phyloP scores from a whole-genome alignment of 177 flowering plant species.

The Vitis hybrid region DNA sequence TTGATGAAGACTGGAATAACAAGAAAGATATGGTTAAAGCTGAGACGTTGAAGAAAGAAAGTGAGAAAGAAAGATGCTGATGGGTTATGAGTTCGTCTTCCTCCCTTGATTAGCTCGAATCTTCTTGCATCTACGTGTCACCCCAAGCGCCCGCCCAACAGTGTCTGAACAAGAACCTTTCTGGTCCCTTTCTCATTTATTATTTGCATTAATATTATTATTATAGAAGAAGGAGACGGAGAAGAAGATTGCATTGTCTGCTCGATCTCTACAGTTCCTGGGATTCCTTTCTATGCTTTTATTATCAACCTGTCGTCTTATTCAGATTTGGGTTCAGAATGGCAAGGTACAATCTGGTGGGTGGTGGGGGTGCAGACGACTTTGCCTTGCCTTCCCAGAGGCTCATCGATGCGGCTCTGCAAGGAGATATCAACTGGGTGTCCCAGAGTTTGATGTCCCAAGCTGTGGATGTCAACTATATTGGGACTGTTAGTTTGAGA shows the following conservation, averaged over 20 bases:
- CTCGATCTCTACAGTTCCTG: conserved; percentile 3
- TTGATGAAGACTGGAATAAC: too few species aligned
- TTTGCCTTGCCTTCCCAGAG: conserved; percentile 17
- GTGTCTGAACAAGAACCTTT: conserved; percentile 4
- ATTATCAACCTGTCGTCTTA: background rate
- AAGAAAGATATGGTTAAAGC: too few species aligned
- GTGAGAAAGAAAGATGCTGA: too few species aligned
- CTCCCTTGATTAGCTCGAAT: background rate
- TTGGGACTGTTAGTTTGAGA: conserved; percentile 26
- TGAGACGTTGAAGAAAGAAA: too few species aligned
- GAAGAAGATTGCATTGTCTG: background rate
- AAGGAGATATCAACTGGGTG: conserved; percentile 16
- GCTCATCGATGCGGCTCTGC: conserved; percentile 23
- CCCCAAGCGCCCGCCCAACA: background rate
- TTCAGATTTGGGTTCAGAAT: background rate
- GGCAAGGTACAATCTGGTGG: conserved; percentile 3
- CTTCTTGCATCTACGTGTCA: conserved; percentile 2
- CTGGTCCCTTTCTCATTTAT: background rate
- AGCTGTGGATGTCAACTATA: conserved; percentile 20
- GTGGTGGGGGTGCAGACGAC: conserved; percentile 7
- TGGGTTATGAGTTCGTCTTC: too few species aligned
- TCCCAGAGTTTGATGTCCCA: conserved; percentile 12
- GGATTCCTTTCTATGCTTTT: conserved; percentile 5
- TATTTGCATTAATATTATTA: background rate
- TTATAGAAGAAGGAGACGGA: too few species aligned